Percentiles rank a stretch among this genome's conserved stretches.
These are phyloP conservation scores for Hypoxylon sp. DNA, from an alignment of 2,329 filamentous ascomycete species.

Conservation along the genomic window DNA sequence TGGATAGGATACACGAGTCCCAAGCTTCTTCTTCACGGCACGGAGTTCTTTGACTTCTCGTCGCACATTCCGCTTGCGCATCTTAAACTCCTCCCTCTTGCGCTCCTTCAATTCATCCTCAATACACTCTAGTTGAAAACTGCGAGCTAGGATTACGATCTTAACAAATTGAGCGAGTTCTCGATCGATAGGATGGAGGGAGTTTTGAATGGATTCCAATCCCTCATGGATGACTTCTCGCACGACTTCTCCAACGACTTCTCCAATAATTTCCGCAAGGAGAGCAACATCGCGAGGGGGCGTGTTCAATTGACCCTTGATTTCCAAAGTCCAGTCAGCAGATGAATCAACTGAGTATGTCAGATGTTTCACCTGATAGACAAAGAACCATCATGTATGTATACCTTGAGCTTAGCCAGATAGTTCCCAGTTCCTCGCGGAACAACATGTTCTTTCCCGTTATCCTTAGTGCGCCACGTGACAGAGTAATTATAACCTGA, in stretches of 20 bases:
- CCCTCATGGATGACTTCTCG: background rate
- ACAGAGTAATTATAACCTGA: conserved; percentile 14
- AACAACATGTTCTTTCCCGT: too few species aligned
- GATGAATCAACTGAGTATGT: conserved; percentile 25
- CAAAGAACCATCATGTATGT: too few species aligned
- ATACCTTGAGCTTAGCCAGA: too few species aligned
- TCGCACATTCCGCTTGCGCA: background rate
- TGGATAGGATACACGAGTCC: background rate
- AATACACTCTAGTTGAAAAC: background rate
- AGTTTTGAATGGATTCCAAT: background rate
- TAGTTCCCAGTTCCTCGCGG: too few species aligned
- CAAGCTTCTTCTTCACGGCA: background rate
- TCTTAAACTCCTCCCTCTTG: background rate
- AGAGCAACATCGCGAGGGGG: background rate
- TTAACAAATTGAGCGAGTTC: background rate
- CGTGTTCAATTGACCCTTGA: background rate
- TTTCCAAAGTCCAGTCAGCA: conserved; percentile 26
- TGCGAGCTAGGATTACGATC: background rate
- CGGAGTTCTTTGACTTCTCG: background rate
- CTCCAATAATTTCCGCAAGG: background rate
- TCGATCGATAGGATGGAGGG: background rate
- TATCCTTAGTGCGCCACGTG: too few species aligned
- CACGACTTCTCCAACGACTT: background rate
- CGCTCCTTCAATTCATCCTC: background rate
- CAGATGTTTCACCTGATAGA: too few species aligned